Evolutionary conservation across 169 alveolate species (phyloP).

Genomic region (Eimeria necatrix): DNA sequence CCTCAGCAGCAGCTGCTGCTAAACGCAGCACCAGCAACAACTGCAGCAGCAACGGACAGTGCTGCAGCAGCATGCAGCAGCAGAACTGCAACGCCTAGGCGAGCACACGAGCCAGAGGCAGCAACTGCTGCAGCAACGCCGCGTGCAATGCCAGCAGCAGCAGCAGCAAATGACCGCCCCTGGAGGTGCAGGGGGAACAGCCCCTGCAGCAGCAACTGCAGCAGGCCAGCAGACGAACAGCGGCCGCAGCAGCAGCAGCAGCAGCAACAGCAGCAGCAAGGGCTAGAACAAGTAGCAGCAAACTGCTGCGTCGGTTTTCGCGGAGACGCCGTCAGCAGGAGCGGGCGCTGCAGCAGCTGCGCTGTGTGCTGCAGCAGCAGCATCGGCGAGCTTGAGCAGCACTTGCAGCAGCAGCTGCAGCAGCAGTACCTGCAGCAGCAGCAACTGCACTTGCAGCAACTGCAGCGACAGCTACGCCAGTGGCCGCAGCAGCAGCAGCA

Average conservation of each 20-base stretch:
- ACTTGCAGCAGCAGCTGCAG: conserved; percentile 20
- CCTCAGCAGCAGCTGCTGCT: conserved; percentile 25
- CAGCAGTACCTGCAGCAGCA: conserved; percentile 18
- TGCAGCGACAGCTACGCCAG: background rate
- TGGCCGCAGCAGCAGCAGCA: background rate
- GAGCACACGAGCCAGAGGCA: background rate
- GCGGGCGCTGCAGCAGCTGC: conserved; percentile 26
- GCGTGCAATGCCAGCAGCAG: background rate
- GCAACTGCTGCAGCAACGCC: conserved; percentile 31
- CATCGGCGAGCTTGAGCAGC: background rate
- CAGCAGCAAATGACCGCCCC: background rate
- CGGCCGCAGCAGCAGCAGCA: conserved; percentile 34
- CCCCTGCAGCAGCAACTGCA: conserved; percentile 44
- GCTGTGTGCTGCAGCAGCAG: conserved; percentile 22
- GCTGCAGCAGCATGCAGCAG: conserved; percentile 2
- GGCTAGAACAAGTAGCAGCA: background rate
- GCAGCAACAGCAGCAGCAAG: background rate
- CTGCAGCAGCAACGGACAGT: background rate
- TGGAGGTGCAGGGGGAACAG: conserved; percentile 3
- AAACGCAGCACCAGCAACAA: background rate
- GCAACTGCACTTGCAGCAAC: background rate
- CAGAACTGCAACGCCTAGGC: background rate
- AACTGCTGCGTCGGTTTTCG: background rate
- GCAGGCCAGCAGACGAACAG: background rate
- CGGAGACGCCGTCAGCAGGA: background rate